A percentile compares a stretch with the other conserved stretches of the same genome.
These are phyloP conservation scores for Mycena olivaceomarginata DNA, from an alignment of 768 basidiomycete genomes.

Conservation along the genomic window DNA sequence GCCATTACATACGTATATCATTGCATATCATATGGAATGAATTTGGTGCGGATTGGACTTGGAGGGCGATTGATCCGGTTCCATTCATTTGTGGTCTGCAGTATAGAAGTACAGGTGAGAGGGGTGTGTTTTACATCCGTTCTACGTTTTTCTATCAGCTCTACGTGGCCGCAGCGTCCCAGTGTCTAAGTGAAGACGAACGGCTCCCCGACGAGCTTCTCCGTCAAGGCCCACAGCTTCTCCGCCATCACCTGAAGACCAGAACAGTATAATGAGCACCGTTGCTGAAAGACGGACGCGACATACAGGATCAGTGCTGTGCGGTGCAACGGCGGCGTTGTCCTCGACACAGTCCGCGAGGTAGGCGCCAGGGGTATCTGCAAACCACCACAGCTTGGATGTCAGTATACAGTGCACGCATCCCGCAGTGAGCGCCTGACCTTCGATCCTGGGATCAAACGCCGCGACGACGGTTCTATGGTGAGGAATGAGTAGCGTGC, in stretches of 20 bases:
- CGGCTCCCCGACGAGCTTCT: slow-evolving; percentile 11
- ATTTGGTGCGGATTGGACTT: background rate
- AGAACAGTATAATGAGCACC: no score
- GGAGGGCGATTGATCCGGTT: background rate
- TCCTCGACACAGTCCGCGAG: slow-evolving; percentile 5
- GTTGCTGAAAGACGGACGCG: background rate
- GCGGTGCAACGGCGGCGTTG: slow-evolving; percentile 1
- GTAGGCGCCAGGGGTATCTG: slow-evolving; percentile 25
- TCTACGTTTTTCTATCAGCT: background rate
- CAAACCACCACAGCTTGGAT: background rate
- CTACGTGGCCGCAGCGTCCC: background rate
- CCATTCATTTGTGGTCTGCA: no score
- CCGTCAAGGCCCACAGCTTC: slow-evolving; percentile 17
- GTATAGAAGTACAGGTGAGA: no score
- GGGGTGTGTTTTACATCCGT: no score
- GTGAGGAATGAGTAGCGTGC: background rate
- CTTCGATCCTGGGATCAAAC: slow-evolving; percentile 24
- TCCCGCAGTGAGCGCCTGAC: background rate
- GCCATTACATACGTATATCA: background rate
- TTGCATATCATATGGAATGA: background rate
- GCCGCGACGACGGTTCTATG: slow-evolving; percentile 26
- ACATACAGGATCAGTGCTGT: background rate
- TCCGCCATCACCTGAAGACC: background rate
- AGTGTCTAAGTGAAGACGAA: background rate
- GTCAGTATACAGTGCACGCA: no score